These are phyloP conservation scores for Trichoderma atroviride DNA, from an alignment of 2,329 filamentous ascomycete species.

Conservation along the genomic window DNA sequence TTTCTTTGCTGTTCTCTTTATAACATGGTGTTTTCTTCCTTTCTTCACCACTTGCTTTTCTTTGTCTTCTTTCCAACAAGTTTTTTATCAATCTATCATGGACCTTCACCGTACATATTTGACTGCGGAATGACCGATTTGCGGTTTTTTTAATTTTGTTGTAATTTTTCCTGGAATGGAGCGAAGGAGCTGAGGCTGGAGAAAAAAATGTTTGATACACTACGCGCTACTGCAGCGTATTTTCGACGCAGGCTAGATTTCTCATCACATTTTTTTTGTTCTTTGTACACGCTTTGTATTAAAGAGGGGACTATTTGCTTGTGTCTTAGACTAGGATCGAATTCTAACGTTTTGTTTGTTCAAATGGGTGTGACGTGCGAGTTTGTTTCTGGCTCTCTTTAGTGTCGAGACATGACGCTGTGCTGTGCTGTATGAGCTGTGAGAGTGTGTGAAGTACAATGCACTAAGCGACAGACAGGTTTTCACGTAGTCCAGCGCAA, in stretches of 20 bases:
- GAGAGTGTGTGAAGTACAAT: background rate
- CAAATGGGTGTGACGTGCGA: conserved; percentile 8
- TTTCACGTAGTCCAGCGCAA: background rate
- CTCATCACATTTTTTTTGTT: conserved; percentile 14
- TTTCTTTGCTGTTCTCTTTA: conserved; percentile 7
- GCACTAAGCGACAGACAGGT: background rate
- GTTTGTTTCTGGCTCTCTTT: background rate
- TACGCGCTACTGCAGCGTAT: conserved; percentile 18
- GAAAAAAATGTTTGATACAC: conserved; percentile 18
- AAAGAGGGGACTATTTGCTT: conserved; percentile 10
- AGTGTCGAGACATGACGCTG: conserved; percentile 15
- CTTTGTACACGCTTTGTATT: conserved; percentile 13
- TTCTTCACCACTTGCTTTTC: background rate
- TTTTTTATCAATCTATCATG: conserved; percentile 26
- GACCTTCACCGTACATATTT: conserved; percentile 29
- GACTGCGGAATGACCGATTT: conserved; percentile 24
- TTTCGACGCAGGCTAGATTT: conserved; percentile 18
- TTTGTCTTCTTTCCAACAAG: conserved; percentile 12
- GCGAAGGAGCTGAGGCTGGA: conserved; percentile 18
- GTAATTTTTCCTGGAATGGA: conserved; percentile 24
- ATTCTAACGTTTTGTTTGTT: conserved; percentile 27
- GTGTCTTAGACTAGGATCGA: conserved; percentile 28
- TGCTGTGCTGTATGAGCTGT: background rate
- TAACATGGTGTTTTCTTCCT: conserved; percentile 10
- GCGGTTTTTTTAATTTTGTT: conserved; percentile 22